Evolutionary conservation across 768 basidiomycete species (phyloP).

Genomic region (Lentinula raphanica): DNA sequence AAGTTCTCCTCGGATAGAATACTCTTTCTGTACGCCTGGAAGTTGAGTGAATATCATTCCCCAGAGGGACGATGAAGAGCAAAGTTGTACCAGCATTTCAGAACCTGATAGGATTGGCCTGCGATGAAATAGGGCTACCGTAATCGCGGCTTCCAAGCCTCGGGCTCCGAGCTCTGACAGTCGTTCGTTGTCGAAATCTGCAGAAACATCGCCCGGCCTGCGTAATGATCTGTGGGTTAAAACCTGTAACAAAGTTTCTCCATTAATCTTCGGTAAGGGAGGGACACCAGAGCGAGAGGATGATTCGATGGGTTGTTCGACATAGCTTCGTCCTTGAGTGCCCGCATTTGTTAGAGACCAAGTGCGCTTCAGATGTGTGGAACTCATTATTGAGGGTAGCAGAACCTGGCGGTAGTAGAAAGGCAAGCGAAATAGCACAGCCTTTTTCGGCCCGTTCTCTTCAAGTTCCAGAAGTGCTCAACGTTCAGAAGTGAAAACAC

Average conservation of each 20-base stretch:
- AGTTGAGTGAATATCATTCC: background rate
- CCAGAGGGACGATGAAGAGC: constrained; percentile 19
- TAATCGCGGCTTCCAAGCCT: constrained; percentile 43
- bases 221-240: constrained; percentile 67
- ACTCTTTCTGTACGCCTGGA: constrained; percentile 23
- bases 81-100: constrained; percentile 42
- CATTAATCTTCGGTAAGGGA: constrained; percentile 41
- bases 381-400: background rate
- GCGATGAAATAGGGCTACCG: constrained; percentile 41
- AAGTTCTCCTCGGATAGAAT: constrained; percentile 39
- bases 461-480: too few relatives aligned
- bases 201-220: constrained; percentile 20
- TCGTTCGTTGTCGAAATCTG: constrained; percentile 53
- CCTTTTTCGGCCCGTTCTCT: background rate
- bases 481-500: too few relatives aligned
- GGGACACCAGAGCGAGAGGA: constrained; percentile 19
- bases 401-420: too few relatives aligned
- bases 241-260: constrained; percentile 57
- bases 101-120: constrained; percentile 43
- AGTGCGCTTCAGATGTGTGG: constrained; percentile 5
- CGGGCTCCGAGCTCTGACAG: constrained; percentile 45
- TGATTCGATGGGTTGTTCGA: constrained; percentile 15
- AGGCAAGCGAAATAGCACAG: background rate
- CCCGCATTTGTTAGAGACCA: constrained; percentile 25
- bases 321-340: constrained; percentile 13